Evolutionary conservation across 139 green algal genomes (phyloP).

Genomic region (Micractinium sp.): DNA sequence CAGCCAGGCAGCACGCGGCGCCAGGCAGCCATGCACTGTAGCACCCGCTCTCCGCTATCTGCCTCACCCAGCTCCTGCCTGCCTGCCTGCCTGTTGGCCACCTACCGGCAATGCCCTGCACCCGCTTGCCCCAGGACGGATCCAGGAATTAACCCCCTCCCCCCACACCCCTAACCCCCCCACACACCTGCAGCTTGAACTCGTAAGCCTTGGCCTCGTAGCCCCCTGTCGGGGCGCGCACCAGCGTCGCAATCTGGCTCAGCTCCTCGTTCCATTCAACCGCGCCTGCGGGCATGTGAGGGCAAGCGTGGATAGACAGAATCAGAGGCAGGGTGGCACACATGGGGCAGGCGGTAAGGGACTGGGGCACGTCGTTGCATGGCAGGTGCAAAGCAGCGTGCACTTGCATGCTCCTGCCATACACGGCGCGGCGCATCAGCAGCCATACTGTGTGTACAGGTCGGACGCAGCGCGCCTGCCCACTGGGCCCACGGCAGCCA

Average conservation of each 20-base stretch:
- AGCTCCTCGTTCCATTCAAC: constrained; percentile 63
- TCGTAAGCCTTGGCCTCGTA: constrained; percentile 68
- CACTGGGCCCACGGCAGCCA: not conserved
- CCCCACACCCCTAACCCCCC: not conserved
- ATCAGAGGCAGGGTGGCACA: not conserved
- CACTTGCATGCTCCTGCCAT: not conserved
- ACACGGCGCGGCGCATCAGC: not conserved
- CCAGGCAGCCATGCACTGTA: no score
- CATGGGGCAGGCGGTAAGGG: not conserved
- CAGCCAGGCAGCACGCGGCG: no score
- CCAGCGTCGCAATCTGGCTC: constrained; percentile 66
- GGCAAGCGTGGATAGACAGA: not conserved
- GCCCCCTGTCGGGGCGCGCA: constrained; percentile 42
- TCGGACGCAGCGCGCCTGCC: no score
- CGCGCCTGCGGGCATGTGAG: constrained; percentile 45
- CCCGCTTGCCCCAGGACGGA: not conserved
- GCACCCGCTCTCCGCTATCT: no score
- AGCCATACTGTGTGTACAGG: no score
- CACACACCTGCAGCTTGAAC: constrained; percentile 63
- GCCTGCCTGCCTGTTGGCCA: not conserved
- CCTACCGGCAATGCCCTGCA: not conserved
- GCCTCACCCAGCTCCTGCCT: not conserved
- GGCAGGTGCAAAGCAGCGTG: no score
- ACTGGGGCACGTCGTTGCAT: no score
- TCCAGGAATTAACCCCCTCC: not conserved